Conservation (phyloP, 2,329 filamentous ascomycete species). For the Clarireedia monteithiana region DNA sequence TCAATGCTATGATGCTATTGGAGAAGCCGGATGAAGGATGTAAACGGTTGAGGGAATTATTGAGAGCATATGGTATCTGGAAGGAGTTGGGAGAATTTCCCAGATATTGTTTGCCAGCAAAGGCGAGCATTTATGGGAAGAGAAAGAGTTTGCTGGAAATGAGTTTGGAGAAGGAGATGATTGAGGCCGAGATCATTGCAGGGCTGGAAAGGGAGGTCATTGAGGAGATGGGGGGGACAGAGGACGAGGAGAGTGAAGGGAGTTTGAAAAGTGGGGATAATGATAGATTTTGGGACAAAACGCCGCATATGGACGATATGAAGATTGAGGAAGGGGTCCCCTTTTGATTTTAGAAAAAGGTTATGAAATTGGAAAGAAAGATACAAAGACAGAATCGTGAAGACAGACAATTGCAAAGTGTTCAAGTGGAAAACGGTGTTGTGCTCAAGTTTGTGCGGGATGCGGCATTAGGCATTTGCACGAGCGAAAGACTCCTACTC, state of each 20-base stretch:
- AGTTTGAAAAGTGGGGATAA: not conserved
- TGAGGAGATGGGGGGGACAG: not conserved
- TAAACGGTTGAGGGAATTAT: slow-evolving; percentile 11
- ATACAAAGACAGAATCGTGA: no score
- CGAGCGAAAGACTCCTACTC: no score
- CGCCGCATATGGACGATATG: no score
- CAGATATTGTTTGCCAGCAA: slow-evolving; percentile 15
- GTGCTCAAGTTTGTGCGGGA: no score
- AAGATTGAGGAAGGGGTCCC: no score
- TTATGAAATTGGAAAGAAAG: no score
- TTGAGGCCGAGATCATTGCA: slow-evolving; percentile 2
- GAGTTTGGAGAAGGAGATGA: slow-evolving; percentile 6
- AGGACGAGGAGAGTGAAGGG: not conserved
- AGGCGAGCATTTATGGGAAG: not conserved
- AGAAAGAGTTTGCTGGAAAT: slow-evolving; percentile 8
- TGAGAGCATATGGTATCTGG: slow-evolving; percentile 18
- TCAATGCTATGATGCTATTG: slow-evolving; percentile 15
- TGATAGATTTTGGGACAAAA: no score
- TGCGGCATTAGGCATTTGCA: no score
- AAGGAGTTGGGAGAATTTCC: slow-evolving; percentile 17
- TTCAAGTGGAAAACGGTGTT: no score
- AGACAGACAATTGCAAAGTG: no score
- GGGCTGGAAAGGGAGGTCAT: not conserved
- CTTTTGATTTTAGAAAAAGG: no score
- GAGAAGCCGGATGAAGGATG: slow-evolving; percentile 14